Conservation (phyloP, 257 asterid genomes). For the Forsythia suspensa region DNA sequence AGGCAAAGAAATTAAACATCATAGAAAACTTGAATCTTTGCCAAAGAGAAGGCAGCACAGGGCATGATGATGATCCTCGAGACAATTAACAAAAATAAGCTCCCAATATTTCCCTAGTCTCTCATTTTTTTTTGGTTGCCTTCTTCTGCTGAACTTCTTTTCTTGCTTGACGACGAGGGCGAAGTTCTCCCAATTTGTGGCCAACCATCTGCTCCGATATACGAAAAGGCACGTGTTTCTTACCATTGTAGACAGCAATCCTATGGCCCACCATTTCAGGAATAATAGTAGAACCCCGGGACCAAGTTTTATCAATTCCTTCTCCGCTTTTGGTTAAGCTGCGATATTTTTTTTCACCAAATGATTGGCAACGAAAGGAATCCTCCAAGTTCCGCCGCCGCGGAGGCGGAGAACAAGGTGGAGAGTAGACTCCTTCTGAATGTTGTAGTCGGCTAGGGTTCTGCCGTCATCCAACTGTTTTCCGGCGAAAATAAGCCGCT, state of each 20-base stretch:
- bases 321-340: conserved; percentile 25
- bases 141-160: conserved; percentile 38
- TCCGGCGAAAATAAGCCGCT: conserved; percentile 3
- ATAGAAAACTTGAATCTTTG: not conserved
- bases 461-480: not conserved
- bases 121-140: conserved; percentile 45
- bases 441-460: not conserved
- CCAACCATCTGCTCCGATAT: conserved; percentile 62
- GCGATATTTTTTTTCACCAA: conserved; percentile 38
- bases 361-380: conserved; percentile 63
- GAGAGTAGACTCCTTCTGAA: not conserved
- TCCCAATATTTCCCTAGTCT: conserved; percentile 1
- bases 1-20: conserved; percentile 1
- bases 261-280: conserved; percentile 64
- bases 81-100: not conserved
- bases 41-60: not conserved
- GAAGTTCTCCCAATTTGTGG: conserved; percentile 54
- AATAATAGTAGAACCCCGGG: conserved; percentile 50
- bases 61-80: not conserved
- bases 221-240: conserved; percentile 44
- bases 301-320: conserved; percentile 58
- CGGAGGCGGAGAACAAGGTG: not conserved
- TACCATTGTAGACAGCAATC: conserved; percentile 55
- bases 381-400: conserved; percentile 42
- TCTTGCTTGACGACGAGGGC: conserved; percentile 25